Conservation (phyloP, 2,329 filamentous ascomycete genomes). For the Ceratocystis papillata region DNA sequence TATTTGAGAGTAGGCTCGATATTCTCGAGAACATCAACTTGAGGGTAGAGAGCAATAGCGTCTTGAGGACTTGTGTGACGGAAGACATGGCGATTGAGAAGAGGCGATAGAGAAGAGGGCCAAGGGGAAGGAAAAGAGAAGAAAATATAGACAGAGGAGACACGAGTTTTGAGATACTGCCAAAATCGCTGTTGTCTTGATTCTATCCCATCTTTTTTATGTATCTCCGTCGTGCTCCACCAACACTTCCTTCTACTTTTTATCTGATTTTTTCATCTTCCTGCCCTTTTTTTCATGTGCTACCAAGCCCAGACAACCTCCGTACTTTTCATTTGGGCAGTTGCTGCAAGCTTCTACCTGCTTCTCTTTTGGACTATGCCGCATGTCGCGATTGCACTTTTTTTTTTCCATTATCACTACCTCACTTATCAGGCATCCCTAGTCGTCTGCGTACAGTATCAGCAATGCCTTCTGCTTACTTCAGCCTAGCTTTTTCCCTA, state of each 20-base stretch:
- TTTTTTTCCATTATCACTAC: background rate
- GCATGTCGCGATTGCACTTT: background rate
- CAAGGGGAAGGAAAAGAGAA: background rate
- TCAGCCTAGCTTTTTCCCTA: background rate
- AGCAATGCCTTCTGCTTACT: conserved; percentile 12
- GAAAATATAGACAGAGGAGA: background rate
- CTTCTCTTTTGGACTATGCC: background rate
- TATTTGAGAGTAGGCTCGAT: background rate
- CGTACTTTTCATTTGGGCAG: background rate
- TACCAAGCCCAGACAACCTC: background rate
- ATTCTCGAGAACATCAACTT: background rate
- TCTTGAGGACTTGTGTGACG: background rate
- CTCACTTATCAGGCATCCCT: conserved; percentile 11
- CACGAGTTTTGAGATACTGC: background rate
- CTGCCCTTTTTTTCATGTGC: background rate
- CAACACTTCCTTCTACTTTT: background rate
- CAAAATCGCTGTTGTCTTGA: background rate
- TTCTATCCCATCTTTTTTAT: background rate
- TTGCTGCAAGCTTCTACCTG: background rate
- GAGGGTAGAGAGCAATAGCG: background rate
- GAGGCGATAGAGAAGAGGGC: background rate
- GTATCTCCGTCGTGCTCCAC: background rate
- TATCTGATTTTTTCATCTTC: background rate
- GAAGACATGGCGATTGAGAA: background rate
- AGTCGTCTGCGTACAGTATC: background rate